Conservation (phyloP, 208 protist genomes). For the Acanthamoeba healyi region DNA sequence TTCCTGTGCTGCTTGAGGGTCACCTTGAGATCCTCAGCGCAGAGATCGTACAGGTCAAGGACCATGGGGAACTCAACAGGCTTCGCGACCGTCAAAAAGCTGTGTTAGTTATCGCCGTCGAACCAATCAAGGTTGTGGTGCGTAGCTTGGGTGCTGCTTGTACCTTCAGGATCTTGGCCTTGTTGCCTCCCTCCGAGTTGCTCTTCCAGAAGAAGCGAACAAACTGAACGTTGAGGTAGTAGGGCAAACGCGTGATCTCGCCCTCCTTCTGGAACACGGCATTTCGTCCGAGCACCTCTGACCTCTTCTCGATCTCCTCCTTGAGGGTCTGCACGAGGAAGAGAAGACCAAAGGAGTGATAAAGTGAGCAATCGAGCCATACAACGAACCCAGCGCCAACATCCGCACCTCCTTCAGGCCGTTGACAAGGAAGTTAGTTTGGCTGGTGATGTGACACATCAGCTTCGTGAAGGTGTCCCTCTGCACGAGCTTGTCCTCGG, state of each 20-base stretch:
- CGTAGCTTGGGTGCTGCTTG: neutral
- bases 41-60: conserved; percentile 88
- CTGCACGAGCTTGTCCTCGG: conserved; percentile 37
- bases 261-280: conserved; percentile 82
- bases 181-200: conserved; percentile 64
- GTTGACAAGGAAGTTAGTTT: conserved; percentile 79
- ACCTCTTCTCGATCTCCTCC: conserved; percentile 84
- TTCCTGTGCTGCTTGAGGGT: conserved; percentile 79
- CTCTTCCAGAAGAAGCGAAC: conserved; percentile 89
- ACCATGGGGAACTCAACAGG: conserved; percentile 87
- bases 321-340: conserved; percentile 71
- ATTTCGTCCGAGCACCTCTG: conserved; percentile 78
- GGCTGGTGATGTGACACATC: conserved; percentile 80
- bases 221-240: conserved; percentile 88
- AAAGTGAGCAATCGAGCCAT: neutral
- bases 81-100: conserved; percentile 14
- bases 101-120: neutral
- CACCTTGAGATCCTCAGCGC: conserved; percentile 84
- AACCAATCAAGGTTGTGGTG: neutral
- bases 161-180: conserved; percentile 88
- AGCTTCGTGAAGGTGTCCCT: conserved; percentile 76
- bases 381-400: neutral
- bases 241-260: conserved; percentile 83
- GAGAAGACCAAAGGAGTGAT: neutral
- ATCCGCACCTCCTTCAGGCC: conserved; percentile 78